A percentile compares a stretch with the other conserved stretches of the same genome.
phyloP scores from a whole-genome alignment of 768 basidiomycete genomes.

The Phylloporus sp. region DNA sequence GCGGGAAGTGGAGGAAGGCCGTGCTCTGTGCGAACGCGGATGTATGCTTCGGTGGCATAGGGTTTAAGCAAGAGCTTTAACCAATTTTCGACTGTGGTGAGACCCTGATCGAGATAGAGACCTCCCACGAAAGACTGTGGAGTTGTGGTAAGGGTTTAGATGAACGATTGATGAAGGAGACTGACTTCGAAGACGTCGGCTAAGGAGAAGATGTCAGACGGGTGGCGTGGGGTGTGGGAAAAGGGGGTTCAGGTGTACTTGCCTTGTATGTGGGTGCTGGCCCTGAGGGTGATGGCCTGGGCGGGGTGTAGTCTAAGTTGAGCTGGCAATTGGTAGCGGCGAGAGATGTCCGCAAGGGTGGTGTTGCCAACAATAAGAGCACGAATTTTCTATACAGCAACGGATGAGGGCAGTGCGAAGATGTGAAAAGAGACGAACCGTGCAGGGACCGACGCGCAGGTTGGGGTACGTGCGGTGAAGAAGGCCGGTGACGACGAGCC shows the following conservation, averaged over 20 bases:
- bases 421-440: conserved; percentile 31
- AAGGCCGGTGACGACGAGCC: conserved; percentile 59
- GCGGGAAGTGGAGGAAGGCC: conserved; percentile 48
- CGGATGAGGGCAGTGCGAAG: too few relatives aligned
- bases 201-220: conserved; percentile 23
- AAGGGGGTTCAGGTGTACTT: conserved; percentile 16
- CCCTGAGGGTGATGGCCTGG: conserved; percentile 65
- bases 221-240: not conserved
- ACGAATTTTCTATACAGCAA: conserved; percentile 60
- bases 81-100: conserved; percentile 54
- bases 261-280: conserved; percentile 73
- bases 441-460: conserved; percentile 71
- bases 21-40: conserved; percentile 58
- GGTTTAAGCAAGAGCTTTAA: conserved; percentile 58
- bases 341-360: conserved; percentile 67
- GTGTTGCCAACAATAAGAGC: conserved; percentile 69
- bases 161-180: not conserved
- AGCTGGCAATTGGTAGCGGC: conserved; percentile 60
- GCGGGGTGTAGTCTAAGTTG: conserved; percentile 62
- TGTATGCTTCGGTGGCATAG: conserved; percentile 59
- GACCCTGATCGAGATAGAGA: conserved; percentile 64
- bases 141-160: conserved; percentile 1
- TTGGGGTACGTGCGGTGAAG: conserved; percentile 61
- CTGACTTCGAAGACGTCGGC: conserved; percentile 78
- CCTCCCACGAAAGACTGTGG: conserved; percentile 75